Percentiles rank a stretch among this genome's conserved stretches.
These are phyloP conservation scores for Phytophthora boehmeriae DNA, from an alignment of 352 stramenopile species.

Conservation along the genomic window DNA sequence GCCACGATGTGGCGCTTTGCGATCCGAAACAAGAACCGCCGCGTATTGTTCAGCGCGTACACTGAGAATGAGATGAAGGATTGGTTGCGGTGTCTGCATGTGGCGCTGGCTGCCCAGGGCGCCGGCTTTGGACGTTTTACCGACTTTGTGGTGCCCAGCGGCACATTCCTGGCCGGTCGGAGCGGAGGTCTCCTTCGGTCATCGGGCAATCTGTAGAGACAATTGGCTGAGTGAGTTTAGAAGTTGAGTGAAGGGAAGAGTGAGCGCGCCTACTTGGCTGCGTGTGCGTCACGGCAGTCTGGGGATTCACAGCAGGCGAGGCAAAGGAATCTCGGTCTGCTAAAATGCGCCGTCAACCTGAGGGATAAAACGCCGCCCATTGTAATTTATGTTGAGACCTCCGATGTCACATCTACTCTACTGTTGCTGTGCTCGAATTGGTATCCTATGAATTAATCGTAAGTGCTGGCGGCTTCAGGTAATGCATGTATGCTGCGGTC, in stretches of 20 bases:
- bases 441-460: background rate
- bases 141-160: slow-evolving; percentile 69
- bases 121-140: slow-evolving; percentile 64
- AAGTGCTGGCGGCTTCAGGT: background rate
- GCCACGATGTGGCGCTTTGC: slow-evolving; percentile 87
- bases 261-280: slow-evolving; percentile 3
- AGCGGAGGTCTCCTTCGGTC: slow-evolving; percentile 59
- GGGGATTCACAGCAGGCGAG: slow-evolving; percentile 16
- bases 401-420: slow-evolving; percentile 5
- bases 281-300: slow-evolving; percentile 1
- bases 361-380: slow-evolving; percentile 36
- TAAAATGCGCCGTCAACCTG: slow-evolving; percentile 25
- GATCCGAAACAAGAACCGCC: slow-evolving; percentile 63
- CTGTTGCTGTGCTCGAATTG: slow-evolving; percentile 2
- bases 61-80: slow-evolving; percentile 87
- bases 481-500: background rate
- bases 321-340: slow-evolving; percentile 19
- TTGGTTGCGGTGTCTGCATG: slow-evolving; percentile 80
- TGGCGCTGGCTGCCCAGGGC: slow-evolving; percentile 61
- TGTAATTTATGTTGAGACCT: slow-evolving; percentile 55
- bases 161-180: slow-evolving; percentile 66
- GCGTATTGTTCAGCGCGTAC: slow-evolving; percentile 77
- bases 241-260: slow-evolving; percentile 20
- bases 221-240: slow-evolving; percentile 25
- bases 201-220: slow-evolving; percentile 44